These are phyloP conservation scores for Solanum chilense DNA, from an alignment of 257 asterid genomes.

Conservation along the genomic window DNA sequence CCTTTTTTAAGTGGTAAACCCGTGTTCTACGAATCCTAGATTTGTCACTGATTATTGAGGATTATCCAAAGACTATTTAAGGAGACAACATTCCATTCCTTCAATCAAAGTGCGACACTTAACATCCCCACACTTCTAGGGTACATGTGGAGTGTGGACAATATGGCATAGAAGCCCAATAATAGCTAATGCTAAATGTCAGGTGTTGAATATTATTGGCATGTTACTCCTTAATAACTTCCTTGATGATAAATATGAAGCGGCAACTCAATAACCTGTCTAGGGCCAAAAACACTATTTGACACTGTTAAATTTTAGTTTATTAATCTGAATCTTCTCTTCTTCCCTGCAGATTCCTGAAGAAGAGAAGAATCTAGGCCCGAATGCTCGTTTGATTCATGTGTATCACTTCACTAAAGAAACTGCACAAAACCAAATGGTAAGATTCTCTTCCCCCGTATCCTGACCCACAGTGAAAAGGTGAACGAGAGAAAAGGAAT, in stretches of 20 bases:
- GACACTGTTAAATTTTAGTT: not conserved
- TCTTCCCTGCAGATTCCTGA: slow-evolving; percentile 26
- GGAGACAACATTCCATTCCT: not conserved
- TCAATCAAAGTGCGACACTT: not conserved
- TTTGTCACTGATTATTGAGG: not conserved
- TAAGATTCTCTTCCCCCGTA: not conserved
- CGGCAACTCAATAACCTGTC: not conserved
- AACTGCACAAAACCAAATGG: slow-evolving; percentile 49
- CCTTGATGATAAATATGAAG: not conserved
- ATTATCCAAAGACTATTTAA: not conserved
- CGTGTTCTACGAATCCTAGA: not conserved
- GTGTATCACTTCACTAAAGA: slow-evolving; percentile 45
- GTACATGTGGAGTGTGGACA: not conserved
- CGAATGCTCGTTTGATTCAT: slow-evolving; percentile 39
- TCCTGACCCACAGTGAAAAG: not conserved
- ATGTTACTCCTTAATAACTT: not conserved
- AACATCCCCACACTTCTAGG: not conserved
- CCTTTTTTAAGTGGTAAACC: not conserved
- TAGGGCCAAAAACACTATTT: not conserved
- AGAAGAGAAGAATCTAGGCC: slow-evolving; percentile 37
- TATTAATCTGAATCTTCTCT: not conserved
- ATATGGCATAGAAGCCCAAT: not conserved
- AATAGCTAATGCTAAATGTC: not conserved
- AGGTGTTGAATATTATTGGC: not conserved
- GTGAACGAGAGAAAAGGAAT: not conserved